Evolutionary conservation across 441 rosid genomes (phyloP), one percentile per base, ranked within the genome.

Genomic region (Rhodomyrtus psidioides): DNA sequence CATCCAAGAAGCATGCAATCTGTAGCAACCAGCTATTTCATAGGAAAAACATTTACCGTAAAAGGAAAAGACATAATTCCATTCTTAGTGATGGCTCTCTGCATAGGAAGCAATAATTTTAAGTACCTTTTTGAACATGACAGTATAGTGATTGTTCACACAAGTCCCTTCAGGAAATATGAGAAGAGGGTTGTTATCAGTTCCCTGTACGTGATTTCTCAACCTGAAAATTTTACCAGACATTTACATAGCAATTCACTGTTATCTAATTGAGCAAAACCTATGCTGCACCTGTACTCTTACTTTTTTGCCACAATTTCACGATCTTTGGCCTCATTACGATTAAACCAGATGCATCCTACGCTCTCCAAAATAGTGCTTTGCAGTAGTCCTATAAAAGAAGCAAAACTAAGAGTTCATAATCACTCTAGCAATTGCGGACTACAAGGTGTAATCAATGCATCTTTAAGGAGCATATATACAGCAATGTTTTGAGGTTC

Each of bases 161-260:
- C 99, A 96, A 14, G 99, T 97, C 55, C 99, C 99, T 88, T 97
- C 98, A 19, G 99, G 99, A 94, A 97, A 97, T 92, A 97, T 95
- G 86, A 96, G 99, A 91, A 97, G 97, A 89, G 99, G 99, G 86
- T 97, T 96, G 88, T 92, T 97, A 90, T 94, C 99, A 88, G 90
- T 89, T 81, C 97, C 98, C 91, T 91, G 97, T 75, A 95, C 94
- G 91, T 96, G 99, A 55, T 96, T 94, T 90, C 98, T 92, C 91
- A 95, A 92, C 94, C 98, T 97, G 97, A 91, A 92, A 89, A 42
- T 88, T 60, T 74, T 7, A 87, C 39, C 26, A 65, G 79, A 6
- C 26, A 65, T 65, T 7, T 34, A 39, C 2, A 65, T 23, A 65
- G 1, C 2, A 65, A 65, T 65, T 65, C 79, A 65, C 79, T 23